Conservation (phyloP, 306 rosid species). For the Mimosa pudica region DNA sequence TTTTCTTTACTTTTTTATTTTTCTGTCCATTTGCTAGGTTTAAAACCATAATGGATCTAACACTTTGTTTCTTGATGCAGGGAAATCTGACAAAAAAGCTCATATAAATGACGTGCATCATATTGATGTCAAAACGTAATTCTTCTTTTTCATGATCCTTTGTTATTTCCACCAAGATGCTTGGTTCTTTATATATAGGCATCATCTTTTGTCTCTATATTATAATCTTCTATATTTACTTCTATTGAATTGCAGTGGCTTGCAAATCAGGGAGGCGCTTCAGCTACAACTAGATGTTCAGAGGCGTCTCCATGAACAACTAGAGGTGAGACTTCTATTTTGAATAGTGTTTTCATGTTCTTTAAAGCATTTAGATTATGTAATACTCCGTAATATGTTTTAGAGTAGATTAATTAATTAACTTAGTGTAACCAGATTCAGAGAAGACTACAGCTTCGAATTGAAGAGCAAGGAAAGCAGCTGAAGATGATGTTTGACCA, state of each 20-base stretch:
- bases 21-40: background rate
- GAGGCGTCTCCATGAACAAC: slow-evolving; percentile 86
- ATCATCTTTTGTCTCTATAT: background rate
- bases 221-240: background rate
- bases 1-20: background rate
- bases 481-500: slow-evolving; percentile 62
- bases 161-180: background rate
- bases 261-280: slow-evolving; percentile 83
- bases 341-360: background rate
- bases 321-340: slow-evolving; percentile 60
- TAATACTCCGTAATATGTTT: background rate
- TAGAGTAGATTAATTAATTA: slow-evolving; percentile 2
- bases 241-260: slow-evolving; percentile 53
- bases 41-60: slow-evolving; percentile 4
- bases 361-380: background rate
- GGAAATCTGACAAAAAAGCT: slow-evolving; percentile 63
- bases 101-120: slow-evolving; percentile 43
- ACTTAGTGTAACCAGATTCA: slow-evolving; percentile 46
- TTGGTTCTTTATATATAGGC: slow-evolving; percentile 11
- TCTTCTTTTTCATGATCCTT: slow-evolving; percentile 9
- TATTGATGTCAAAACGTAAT: slow-evolving; percentile 70
- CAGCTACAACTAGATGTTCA: slow-evolving; percentile 92
- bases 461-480: slow-evolving; percentile 68
- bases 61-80: slow-evolving; percentile 49
- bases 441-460: slow-evolving; percentile 47